These are phyloP conservation scores for Gillenia trifoliata DNA, from an alignment of 306 rosid species.

Conservation along the genomic window DNA sequence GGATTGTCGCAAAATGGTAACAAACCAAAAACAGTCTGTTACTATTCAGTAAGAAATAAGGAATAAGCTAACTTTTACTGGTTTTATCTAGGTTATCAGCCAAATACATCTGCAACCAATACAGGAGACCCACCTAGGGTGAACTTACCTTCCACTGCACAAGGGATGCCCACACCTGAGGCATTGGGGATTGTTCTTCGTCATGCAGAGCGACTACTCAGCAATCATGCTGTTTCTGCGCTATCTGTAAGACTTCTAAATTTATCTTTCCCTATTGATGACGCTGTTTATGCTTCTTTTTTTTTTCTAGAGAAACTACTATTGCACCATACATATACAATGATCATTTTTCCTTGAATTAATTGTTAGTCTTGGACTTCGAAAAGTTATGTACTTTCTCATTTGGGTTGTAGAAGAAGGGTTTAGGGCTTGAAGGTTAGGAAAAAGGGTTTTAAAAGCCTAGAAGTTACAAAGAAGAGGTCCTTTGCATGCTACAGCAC, in stretches of 20 bases:
- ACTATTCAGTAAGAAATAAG: slow-evolving; percentile 7
- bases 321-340: neutral
- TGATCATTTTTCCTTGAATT: neutral
- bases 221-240: slow-evolving; percentile 68
- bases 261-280: slow-evolving; percentile 4
- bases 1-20: slow-evolving; percentile 62
- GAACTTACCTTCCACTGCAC: slow-evolving; percentile 73
- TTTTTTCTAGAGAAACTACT: neutral
- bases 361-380: neutral
- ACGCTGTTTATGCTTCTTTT: slow-evolving; percentile 6
- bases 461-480: neutral
- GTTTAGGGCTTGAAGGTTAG: neutral
- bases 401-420: neutral
- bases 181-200: slow-evolving; percentile 73
- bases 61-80: slow-evolving; percentile 19
- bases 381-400: neutral
- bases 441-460: neutral
- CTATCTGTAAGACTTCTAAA: slow-evolving; percentile 54
- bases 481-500: neutral
- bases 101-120: slow-evolving; percentile 42
- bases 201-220: slow-evolving; percentile 62
- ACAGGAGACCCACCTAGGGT: slow-evolving; percentile 41
- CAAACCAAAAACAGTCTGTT: slow-evolving; percentile 4
- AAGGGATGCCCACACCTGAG: slow-evolving; percentile 78
- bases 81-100: slow-evolving; percentile 37